Conservation (phyloP, 1,284 basidiomycete species). For the Pholiota adiposa region DNA sequence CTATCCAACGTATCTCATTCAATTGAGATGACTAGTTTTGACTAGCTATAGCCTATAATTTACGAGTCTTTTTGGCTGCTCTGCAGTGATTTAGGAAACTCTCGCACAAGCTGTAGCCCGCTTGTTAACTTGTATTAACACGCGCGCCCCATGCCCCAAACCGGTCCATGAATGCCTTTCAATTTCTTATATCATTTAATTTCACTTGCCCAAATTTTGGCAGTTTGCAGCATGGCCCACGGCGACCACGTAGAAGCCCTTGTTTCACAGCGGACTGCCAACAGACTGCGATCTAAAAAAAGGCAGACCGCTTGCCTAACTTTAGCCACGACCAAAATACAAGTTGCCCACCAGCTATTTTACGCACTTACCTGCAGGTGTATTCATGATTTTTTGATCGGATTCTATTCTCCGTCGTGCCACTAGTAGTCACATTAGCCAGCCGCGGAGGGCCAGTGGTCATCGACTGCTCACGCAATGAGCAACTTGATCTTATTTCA, state of each 20-base stretch:
- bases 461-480: background rate
- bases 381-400: background rate
- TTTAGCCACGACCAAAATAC: background rate
- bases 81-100: background rate
- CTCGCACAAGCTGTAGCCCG: no score
- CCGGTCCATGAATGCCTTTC: no score
- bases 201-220: background rate
- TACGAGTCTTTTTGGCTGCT: background rate
- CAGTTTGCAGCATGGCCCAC: background rate
- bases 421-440: no score
- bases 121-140: no score
- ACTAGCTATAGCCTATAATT: no score
- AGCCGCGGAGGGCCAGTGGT: no score
- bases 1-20: no score
- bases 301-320: background rate
- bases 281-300: background rate
- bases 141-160: no score
- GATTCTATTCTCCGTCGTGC: background rate
- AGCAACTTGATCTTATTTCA: background rate
- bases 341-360: no score
- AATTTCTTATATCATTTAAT: background rate
- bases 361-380: background rate
- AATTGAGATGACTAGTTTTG: no score
- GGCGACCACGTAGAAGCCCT: background rate
- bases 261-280: background rate